phyloP scores from a whole-genome alignment of 176 grass and related monocot species.

The Ensete ventricosum region DNA sequence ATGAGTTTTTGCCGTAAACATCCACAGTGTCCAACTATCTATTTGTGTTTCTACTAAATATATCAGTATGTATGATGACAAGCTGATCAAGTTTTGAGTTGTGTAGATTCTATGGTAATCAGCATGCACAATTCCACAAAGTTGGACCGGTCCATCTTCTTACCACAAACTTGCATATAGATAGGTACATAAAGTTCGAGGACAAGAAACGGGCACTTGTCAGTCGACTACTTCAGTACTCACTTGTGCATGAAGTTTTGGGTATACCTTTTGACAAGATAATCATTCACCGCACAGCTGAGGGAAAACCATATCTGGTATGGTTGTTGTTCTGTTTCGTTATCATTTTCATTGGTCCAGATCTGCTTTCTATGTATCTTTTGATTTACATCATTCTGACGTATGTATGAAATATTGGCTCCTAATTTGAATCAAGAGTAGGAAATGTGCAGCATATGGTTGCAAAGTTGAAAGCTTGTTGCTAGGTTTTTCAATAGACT shows the following conservation, averaged over 20 bases:
- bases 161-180: conserved; percentile 9
- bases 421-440: no score
- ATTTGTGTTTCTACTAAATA: neutral
- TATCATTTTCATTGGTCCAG: neutral
- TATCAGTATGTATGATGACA: neutral
- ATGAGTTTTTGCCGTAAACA: no score
- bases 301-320: conserved; percentile 82
- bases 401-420: neutral
- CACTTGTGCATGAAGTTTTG: conserved; percentile 42
- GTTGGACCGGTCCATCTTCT: neutral
- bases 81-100: neutral
- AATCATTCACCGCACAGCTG: conserved; percentile 31
- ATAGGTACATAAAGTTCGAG: conserved; percentile 55
- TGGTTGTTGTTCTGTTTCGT: neutral
- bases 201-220: conserved; percentile 75
- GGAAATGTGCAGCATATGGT: no score
- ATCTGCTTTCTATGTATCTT: neutral
- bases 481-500: neutral
- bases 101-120: no score
- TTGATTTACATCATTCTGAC: neutral
- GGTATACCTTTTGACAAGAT: conserved; percentile 42
- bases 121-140: neutral
- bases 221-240: conserved; percentile 64
- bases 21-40: neutral
- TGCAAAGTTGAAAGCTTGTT: neutral